Evolutionary conservation across 352 stramenopile genomes (phyloP), one percentile per base, ranked within the genome.

Genomic region (Globisporangium heterothallicum): DNA sequence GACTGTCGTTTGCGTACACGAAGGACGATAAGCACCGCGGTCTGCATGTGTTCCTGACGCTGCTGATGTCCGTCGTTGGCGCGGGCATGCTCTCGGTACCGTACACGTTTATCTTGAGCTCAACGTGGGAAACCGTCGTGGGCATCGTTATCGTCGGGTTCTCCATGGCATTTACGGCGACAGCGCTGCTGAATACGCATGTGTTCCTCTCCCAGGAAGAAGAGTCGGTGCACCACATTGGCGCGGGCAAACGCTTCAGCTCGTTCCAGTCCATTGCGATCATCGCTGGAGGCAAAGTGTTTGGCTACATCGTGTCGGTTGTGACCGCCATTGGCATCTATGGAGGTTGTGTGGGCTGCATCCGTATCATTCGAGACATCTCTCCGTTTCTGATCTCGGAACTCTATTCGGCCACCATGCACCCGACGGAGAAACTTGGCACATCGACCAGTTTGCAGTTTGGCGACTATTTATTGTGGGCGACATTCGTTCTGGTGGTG

Each of bases 61-160:
- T 91, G 56, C 78, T 86, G 58, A 85, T 88, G 72, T 88, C 77
- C 38, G 82, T 83, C 19, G 74, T 88, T 22, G 80, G 80, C 35
- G 77, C 74, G 14, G 80, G 80, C 18, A 78, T 88, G 74, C 63
- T 91, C 13, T 76, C 71, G 0, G 61, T 91, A 43, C 77, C 80
- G 14, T 91, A 84, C 63, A 85, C 76, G 30, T 91, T 91, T 49
- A 42, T 84, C 22, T 51, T 83, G 14, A 59, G 79, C 27, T 64
- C 77, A 0, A 64, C 65, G 14, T 74, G 66, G 60, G 40, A 60
- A 6, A 75, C 77, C 6, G 29, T 85, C n/a, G 29, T 61, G 14
- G 63, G 63, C 19, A 57, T 88, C 44, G 46, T 78, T 13, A 19
- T 65, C 14, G 80, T 91, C 12, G 77, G 71, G 4, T 51, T 60